Base-by-base conservation (phyloP, 345 rosid genomes). In the Tarenaya hassleriana region DNA sequence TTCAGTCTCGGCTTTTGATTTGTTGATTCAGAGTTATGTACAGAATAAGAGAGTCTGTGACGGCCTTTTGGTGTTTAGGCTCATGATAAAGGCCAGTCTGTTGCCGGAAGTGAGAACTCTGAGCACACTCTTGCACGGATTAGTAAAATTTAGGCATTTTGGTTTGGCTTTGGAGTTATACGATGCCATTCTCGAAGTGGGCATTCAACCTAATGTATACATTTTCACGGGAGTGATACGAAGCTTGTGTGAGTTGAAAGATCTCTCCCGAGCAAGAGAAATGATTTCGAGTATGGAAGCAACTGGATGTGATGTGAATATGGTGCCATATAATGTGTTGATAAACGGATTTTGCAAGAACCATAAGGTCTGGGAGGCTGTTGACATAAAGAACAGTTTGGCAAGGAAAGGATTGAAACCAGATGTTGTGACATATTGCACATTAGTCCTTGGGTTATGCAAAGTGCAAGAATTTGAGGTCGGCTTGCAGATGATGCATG, bases 341-440 rank as follows among this genome's bases (percentile, higher is more conserved):
- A 80, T 91, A 64, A 78, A 81, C 59, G 90, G 95, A 41, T 82
- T 92, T 41, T 92, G 95, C 70, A 85, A 80, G 75, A 64, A 52
- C 65, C 79, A 61, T n/a, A 79, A 74, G 47, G 75, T 70, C 24
- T 58, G 70, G 63, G 91, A 85, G 64, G 98, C 96, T 5, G 12
- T 83, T 35, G 77, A 71, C 58, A 44, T 88, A 16, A 92, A 81
- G 83, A 76, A 78, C 15, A 15, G 56, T 52, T 73, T 92, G 55
- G 14, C 55, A 9, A 47, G 50, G 15, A 75, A 64, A 47, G 78
- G 75, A 16, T 16, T 83, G 72, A 71, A 58, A 59, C 73, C 86
- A 1, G 82, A 83, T 58, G 69, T 67, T 11, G 75, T 79, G n/a
- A 88, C 98, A 0, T 88, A 81, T 47, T 69, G 95, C 51, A 85